A percentile compares a stretch with the other conserved stretches of the same genome.
Evolutionary conservation across 1,284 basidiomycete genomes (phyloP).

Genomic region (Heterobasidion occidentale): DNA sequence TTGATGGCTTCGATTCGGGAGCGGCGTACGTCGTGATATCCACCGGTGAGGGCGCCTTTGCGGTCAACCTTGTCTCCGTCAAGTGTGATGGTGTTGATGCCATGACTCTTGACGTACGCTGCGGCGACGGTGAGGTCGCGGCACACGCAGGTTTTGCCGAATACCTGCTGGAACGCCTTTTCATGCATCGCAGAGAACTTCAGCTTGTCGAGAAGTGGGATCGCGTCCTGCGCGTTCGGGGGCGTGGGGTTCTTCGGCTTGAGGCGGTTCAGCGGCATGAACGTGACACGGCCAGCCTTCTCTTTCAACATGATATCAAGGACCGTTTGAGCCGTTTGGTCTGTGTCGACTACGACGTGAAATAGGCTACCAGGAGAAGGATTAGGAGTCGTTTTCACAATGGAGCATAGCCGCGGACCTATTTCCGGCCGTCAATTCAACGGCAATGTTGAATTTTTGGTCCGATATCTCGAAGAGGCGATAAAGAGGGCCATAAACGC

Average conservation of each 20-base stretch:
- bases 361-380: slow-evolving; percentile 59
- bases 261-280: slow-evolving; percentile 98
- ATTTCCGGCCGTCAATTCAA: slow-evolving; percentile 92
- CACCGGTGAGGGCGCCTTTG: slow-evolving; percentile 93
- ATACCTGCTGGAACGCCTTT: slow-evolving; percentile 96
- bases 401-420: slow-evolving; percentile 43
- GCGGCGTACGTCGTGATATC: slow-evolving; percentile 88
- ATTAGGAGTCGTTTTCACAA: not conserved
- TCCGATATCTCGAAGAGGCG: slow-evolving; percentile 90
- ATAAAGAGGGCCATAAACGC: slow-evolving; percentile 92
- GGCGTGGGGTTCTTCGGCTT: slow-evolving; percentile 62
- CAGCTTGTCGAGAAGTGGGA: slow-evolving; percentile 83
- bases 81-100: slow-evolving; percentile 94
- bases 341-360: slow-evolving; percentile 96
- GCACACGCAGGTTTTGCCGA: slow-evolving; percentile 95
- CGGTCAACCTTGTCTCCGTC: slow-evolving; percentile 98
- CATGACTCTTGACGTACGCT: slow-evolving; percentile 91
- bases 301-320: slow-evolving; percentile 92
- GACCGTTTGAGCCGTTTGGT: slow-evolving; percentile 83
- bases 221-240: slow-evolving; percentile 82
- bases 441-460: slow-evolving; percentile 83
- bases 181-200: slow-evolving; percentile 65
- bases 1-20: slow-evolving; percentile 88
- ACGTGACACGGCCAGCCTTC: slow-evolving; percentile 90
- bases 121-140: slow-evolving; percentile 88